Evolutionary conservation across 2,329 filamentous ascomycete genomes (phyloP), one percentile per base, ranked within the genome.

Genomic region (Paecilomyces sp.): DNA sequence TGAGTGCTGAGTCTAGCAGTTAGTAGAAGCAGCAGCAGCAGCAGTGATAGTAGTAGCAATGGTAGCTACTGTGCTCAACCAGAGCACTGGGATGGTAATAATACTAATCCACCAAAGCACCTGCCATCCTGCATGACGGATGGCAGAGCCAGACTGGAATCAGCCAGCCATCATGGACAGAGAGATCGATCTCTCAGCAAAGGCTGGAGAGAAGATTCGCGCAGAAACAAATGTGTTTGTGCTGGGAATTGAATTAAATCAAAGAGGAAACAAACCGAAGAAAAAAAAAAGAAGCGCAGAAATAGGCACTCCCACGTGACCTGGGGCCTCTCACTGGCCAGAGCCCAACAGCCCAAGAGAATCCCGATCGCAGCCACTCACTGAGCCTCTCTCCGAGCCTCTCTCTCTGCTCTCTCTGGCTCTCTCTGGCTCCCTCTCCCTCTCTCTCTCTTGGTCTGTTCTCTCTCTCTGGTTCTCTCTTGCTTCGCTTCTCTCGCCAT

Each of bases 191-290:
- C 50, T 58, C 62, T 2, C 66, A 61, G 65, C 51, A 12, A 41
- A 3, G 13, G 36, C 63, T 64, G 58, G 8, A 12, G 15, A 25
- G 54, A 41, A 58, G n/a, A 54, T 47, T 15, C 11, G 25, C 25
- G 25, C 9, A 53, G 51, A 53, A n/a, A 9, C 28, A 30, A 53
- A 13, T 53, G 6, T 7, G n/a, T 18, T 47, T 15, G 31, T 9
- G 13, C 36, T n/a, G 13, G 36, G 36, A 41, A 22, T 22, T 22
- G n/a, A 41, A 41, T 12, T 22, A 22, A 47, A 64, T 61, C 63
- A 63, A 63, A 62, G 60, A 25, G 12, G 9, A 9, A 64, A 61
- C 63, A 63, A 64, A 8, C 58, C 51, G 61, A 54, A 57, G 60
- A 3, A 33, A 64, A 61, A 63, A 63, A 64, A 62, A 60, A 24